phyloP scores from a whole-genome alignment of 768 basidiomycete genomes.

The Pisolithus marmoratus region DNA sequence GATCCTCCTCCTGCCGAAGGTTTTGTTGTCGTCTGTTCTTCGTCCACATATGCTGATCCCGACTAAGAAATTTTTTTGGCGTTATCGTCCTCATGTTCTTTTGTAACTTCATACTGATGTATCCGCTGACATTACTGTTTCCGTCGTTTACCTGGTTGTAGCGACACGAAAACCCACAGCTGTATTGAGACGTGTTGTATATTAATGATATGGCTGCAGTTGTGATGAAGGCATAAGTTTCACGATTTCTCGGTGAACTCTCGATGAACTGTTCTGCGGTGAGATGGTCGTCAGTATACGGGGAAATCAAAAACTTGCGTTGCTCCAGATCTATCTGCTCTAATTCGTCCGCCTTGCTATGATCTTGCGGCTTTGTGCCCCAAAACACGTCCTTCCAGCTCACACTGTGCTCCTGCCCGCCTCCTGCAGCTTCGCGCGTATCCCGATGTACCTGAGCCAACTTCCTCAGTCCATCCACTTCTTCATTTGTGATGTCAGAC shows the following conservation, averaged over 20 bases:
- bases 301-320: slow-evolving; percentile 24
- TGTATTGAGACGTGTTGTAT: not conserved
- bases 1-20: not conserved
- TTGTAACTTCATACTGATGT: not conserved
- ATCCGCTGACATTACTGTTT: not conserved
- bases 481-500: slow-evolving; percentile 36
- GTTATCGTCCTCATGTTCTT: not conserved
- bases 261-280: slow-evolving; percentile 3
- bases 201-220: not conserved
- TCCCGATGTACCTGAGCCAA: slow-evolving; percentile 38
- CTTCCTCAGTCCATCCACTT: slow-evolving; percentile 48
- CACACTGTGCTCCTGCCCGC: slow-evolving; percentile 18
- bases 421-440: slow-evolving; percentile 3
- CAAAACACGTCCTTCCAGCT: slow-evolving; percentile 49
- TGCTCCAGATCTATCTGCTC: slow-evolving; percentile 34
- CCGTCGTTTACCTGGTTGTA: not conserved
- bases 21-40: not conserved
- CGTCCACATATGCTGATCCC: not conserved
- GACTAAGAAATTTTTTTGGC: not conserved
- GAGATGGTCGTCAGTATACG: not conserved
- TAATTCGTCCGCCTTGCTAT: slow-evolving; percentile 28
- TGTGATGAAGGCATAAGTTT: not conserved
- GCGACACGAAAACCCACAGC: not conserved
- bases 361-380: slow-evolving; percentile 29
- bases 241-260: slow-evolving; percentile 1